Evolutionary conservation across 768 basidiomycete species (phyloP).

Genomic region (Xerocomus potaroensis): DNA sequence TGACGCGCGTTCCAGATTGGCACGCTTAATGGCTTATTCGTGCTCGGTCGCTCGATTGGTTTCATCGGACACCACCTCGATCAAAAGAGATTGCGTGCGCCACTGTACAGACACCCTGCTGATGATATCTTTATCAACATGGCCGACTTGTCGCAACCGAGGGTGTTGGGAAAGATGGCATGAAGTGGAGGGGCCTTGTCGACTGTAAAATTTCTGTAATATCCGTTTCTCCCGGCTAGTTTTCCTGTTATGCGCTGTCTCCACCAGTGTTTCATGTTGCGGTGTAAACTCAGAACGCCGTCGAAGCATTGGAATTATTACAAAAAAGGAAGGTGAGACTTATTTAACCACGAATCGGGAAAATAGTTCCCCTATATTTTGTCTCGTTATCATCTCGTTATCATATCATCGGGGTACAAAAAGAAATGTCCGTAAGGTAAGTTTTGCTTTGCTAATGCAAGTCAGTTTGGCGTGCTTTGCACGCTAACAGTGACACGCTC

Average conservation of each 20-base stretch:
- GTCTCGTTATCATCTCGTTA: no score
- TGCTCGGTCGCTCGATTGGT: conserved; percentile 94
- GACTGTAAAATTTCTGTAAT: conserved; percentile 18
- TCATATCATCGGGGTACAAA: no score
- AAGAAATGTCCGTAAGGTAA: no score
- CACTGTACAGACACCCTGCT: conserved; percentile 91
- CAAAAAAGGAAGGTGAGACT: no score
- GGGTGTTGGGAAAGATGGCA: conserved; percentile 55
- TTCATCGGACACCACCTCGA: conserved; percentile 97
- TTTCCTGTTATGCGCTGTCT: neutral
- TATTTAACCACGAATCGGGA: no score
- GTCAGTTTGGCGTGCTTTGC: no score
- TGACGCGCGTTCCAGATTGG: conserved; percentile 51
- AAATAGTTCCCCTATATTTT: no score
- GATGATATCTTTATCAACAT: conserved; percentile 97
- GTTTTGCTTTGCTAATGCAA: no score
- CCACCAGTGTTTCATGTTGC: neutral
- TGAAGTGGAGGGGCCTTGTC: neutral
- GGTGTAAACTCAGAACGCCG: no score
- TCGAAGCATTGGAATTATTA: no score
- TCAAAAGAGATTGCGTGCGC: conserved; percentile 91
- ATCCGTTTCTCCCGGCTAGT: conserved; percentile 6
- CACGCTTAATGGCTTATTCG: conserved; percentile 93
- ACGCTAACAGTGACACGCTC: no score
- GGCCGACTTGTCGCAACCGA: conserved; percentile 78